Base-by-base conservation (phyloP, 202 grass and related monocot species). In the Schoenoplectus tabernaemontani region DNA sequence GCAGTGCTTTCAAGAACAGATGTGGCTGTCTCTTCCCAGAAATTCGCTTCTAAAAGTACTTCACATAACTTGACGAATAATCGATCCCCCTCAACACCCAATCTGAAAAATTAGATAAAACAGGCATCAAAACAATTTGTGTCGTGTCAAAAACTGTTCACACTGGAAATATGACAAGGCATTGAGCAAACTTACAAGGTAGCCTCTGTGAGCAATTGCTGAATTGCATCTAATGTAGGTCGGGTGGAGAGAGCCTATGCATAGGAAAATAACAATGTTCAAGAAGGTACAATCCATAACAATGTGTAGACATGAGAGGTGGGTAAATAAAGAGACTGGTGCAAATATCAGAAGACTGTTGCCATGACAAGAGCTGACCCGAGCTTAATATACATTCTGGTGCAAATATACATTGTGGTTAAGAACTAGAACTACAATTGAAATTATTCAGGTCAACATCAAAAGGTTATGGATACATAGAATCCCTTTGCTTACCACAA, bases 1-100 rank as follows among this genome's bases (percentile, higher is more conserved):
- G 93, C 85, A 53, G 82, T 86, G 54, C 85, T 50, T 79, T 87
- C 82, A 51, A 97, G 83, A 78, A 91, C 62, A 84, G 69, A 74
- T 81, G 26, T 81, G 75, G 91, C 82, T 80, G 79, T 90, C 76
- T 91, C 86, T 88, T 93, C 94, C 94, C 94, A 97, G 71, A 87
- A 67, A 56, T 69, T 81, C 12, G 89, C 89, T 84, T 48, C 74
- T 77, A 76, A 82, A 60, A 93, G 82, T 34, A 88, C 47, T 70
- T 85, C 53, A 47, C 56, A 88, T 76, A 93, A 82, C 83, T 83
- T 85, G 70, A 87, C 57, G 83, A 93, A 97, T 78, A 78, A 78
- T 51, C 74, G 84, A 72, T 97, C 94, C 32, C 83, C 82, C 81
- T 93, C 84, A 87, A 97, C 88, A 64, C 78, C 82, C 82, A 97